Evolutionary conservation across 768 basidiomycete genomes (phyloP), one percentile per base, ranked within the genome.

Genomic region (Leccinellum rugosiceps): DNA sequence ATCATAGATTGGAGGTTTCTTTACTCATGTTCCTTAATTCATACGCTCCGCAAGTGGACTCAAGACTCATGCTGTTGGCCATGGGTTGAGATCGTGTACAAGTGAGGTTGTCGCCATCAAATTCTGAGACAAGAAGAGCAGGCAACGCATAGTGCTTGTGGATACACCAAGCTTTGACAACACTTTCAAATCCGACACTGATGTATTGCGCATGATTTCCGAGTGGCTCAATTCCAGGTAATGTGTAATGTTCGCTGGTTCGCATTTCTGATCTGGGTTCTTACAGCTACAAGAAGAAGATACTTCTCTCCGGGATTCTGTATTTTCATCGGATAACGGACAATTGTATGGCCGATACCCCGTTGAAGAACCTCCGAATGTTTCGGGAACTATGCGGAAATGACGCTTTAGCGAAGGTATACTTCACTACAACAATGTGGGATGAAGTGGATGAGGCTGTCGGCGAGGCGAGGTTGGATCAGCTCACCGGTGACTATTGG

Each of bases 271-370:
- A n/a, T n/a, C 1, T 35, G 17, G 19, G 10, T 23, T 44, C 5
- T 26, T 14, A 23, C 30, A 67, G 63, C 17, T 60, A 62, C 31
- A 50, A 32, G 11, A 48, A 46, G 14, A 10, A 51, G 1, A 62
- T 54, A 6, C 48, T 55, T 13, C 66, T 78, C 3, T 63, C 71
- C 8, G 75, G 71, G 3, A 68, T 78, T 25, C n/a, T 78, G 17
- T 78, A 77, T 55, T 55, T 77, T 15, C 77, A 78, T 60, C 68
- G 73, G n/a, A 78, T 78, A 38, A 65, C 74, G 4, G 75, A 77
- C 45, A 72, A 72, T 50, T 67, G 73, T 2, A 70, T 77, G 69
- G 65, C 65, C 0, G 76, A 71, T n/a, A 58, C 70, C 0, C 62
- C 72, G 0, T 49, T 68, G 23, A 72, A 62, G 46, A 74, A 76